phyloP scores from a whole-genome alignment of 495 filamentous ascomycete species.

The Oleoguttula mirabilis region DNA sequence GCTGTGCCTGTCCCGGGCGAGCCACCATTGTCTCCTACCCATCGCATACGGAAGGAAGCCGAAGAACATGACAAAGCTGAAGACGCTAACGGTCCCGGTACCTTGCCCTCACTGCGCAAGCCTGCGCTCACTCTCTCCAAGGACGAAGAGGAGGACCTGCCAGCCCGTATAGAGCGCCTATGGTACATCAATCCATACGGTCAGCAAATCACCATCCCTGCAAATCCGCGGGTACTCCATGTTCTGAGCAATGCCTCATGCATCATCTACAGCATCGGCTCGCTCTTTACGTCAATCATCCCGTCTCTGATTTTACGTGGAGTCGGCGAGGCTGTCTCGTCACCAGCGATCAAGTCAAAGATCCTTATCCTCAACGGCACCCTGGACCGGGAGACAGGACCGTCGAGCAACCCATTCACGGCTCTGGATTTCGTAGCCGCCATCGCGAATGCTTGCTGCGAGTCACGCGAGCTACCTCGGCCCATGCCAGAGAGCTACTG shows the following conservation, averaged over 20 bases:
- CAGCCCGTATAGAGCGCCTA: constrained; percentile 64
- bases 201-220: constrained; percentile 67
- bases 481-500: constrained; percentile 22
- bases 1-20: constrained; percentile 26
- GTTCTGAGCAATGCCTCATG: constrained; percentile 49
- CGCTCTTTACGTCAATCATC: constrained; percentile 60
- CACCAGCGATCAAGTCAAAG: constrained; percentile 45
- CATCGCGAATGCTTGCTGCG: constrained; percentile 52
- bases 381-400: constrained; percentile 76
- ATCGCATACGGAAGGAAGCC: constrained; percentile 17
- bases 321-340: constrained; percentile 44
- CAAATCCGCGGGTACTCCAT: constrained; percentile 66
- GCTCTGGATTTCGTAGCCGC: constrained; percentile 71
- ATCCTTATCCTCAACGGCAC: constrained; percentile 77
- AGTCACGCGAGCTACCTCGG: constrained; percentile 31
- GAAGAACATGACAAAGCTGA: constrained; percentile 43
- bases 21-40: constrained; percentile 26
- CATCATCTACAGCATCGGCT: constrained; percentile 83
- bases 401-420: constrained; percentile 44
- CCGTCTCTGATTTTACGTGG: constrained; percentile 59
- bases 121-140: constrained; percentile 75
- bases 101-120: constrained; percentile 62
- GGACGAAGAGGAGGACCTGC: constrained; percentile 53
- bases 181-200: constrained; percentile 99
- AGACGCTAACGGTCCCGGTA: constrained; percentile 81